A percentile compares a stretch with the other conserved stretches of the same genome.
Evolutionary conservation across 2,329 filamentous ascomycete genomes (phyloP).

Genomic region (Cladosporium phlei): DNA sequence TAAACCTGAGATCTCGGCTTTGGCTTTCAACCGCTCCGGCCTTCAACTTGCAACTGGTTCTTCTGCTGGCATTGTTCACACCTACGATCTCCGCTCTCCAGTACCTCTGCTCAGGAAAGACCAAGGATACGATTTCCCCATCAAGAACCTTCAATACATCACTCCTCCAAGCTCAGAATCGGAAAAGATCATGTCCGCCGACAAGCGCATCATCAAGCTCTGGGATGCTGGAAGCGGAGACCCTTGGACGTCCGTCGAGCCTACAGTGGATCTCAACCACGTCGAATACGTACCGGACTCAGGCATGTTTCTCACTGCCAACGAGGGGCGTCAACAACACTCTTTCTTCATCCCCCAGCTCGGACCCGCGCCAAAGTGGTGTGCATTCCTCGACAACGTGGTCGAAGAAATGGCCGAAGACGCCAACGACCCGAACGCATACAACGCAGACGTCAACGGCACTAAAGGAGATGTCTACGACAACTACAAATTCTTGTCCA

Average conservation of each 20-base stretch:
- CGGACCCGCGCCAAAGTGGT: constrained; percentile 91
- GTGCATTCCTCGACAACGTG: constrained; percentile 91
- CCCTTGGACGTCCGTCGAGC: constrained; percentile 94
- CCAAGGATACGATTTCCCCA: constrained; percentile 89
- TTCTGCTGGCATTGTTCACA: constrained; percentile 79
- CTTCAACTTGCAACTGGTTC: constrained; percentile 81
- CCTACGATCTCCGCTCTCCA: constrained; percentile 88
- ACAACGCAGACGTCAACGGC: constrained; percentile 37
- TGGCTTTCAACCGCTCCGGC: constrained; percentile 80
- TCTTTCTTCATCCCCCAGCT: constrained; percentile 92
- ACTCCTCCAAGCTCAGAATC: constrained; percentile 59
- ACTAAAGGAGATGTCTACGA: constrained; percentile 75
- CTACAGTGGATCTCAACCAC: constrained; percentile 87
- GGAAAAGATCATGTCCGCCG: constrained; percentile 80
- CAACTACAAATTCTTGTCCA: constrained; percentile 96
- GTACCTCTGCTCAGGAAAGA: constrained; percentile 84
- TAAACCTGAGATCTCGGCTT: constrained; percentile 68
- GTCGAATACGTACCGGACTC: constrained; percentile 89
- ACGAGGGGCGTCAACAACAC: constrained; percentile 92
- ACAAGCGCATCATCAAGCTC: constrained; percentile 95
- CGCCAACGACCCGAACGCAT: constrained; percentile 57
- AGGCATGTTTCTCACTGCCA: constrained; percentile 93
- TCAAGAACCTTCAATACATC: constrained; percentile 73
- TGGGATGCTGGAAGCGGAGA: constrained; percentile 81
- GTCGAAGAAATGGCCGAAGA: constrained; percentile 98